phyloP scores from a whole-genome alignment of 176 grass and related monocot genomes.

The Microstegium vimineum region DNA sequence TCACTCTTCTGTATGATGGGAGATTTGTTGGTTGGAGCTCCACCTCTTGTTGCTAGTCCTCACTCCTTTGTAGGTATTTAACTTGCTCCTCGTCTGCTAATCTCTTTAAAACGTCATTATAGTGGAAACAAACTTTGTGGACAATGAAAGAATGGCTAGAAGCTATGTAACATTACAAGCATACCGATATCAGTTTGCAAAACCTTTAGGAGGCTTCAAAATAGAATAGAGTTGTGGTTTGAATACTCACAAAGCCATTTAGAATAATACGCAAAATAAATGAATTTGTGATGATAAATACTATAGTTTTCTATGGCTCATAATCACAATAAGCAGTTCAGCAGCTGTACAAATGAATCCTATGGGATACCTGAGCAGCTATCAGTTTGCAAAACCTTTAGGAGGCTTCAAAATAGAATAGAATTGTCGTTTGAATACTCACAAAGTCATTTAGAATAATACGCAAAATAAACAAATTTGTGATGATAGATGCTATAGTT shows the following conservation, averaged over 20 bases:
- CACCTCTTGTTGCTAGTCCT: slow-evolving; percentile 39
- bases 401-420: background rate
- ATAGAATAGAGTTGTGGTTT: slow-evolving; percentile 4
- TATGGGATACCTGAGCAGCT: slow-evolving; percentile 62
- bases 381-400: too few relatives aligned
- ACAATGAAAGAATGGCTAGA: slow-evolving; percentile 71
- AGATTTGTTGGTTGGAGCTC: slow-evolving; percentile 64
- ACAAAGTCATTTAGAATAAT: slow-evolving; percentile 55
- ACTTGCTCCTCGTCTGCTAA: slow-evolving; percentile 77
- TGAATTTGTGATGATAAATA: background rate
- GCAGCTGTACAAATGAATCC: background rate
- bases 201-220: background rate
- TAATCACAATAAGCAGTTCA: too few relatives aligned
- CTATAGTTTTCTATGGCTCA: background rate
- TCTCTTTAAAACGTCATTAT: slow-evolving; percentile 90
- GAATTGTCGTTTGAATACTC: slow-evolving; percentile 36
- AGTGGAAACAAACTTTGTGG: slow-evolving; percentile 83
- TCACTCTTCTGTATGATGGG: too few relatives aligned
- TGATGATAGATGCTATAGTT: background rate
- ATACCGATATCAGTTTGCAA: slow-evolving; percentile 10
- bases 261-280: background rate
- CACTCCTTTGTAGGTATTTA: slow-evolving; percentile 37
- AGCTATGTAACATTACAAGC: slow-evolving; percentile 46
- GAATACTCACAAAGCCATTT: slow-evolving; percentile 76
- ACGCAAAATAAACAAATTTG: background rate